Conservation (phyloP, 1,139 yeast species). For the Taiozyma sp. region DNA sequence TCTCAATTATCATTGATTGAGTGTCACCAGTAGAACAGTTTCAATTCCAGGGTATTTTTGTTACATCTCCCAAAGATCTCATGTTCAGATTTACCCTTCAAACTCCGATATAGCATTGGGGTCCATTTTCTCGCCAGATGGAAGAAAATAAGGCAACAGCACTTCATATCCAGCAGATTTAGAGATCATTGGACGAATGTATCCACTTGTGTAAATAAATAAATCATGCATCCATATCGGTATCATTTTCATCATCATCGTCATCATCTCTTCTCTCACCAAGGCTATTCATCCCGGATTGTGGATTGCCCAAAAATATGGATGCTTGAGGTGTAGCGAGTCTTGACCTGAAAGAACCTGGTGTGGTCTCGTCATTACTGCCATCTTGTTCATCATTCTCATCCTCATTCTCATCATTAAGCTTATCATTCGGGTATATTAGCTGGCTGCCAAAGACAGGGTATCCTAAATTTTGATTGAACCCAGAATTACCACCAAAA, state of each 20-base stretch:
- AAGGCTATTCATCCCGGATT: constrained; percentile 16
- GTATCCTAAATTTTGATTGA: not conserved
- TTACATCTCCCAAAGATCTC: too few relatives aligned
- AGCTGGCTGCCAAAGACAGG: not conserved
- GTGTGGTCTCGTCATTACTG: not conserved
- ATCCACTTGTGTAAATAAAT: not conserved
- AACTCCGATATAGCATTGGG: too few relatives aligned
- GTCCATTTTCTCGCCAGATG: too few relatives aligned
- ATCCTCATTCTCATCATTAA: not conserved
- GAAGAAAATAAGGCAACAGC: too few relatives aligned
- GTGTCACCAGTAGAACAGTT: too few relatives aligned
- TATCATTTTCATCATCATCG: constrained; percentile 13
- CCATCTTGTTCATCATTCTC: constrained; percentile 2
- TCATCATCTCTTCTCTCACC: constrained; percentile 15
- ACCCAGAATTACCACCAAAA: constrained; percentile 1
- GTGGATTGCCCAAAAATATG: constrained; percentile 15
- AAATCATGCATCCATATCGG: constrained; percentile 1
- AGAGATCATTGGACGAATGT: too few relatives aligned
- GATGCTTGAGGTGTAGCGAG: constrained; percentile 20
- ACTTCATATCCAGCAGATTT: too few relatives aligned
- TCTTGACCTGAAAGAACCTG: constrained; percentile 6
- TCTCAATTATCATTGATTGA: too few relatives aligned
- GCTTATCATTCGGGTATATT: not conserved
- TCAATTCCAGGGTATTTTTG: too few relatives aligned
- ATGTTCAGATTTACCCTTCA: too few relatives aligned